A percentile compares a stretch with the other conserved stretches of the same genome.
phyloP scores from a whole-genome alignment of 495 filamentous ascomycete genomes.

The Aspergillus hancockii region DNA sequence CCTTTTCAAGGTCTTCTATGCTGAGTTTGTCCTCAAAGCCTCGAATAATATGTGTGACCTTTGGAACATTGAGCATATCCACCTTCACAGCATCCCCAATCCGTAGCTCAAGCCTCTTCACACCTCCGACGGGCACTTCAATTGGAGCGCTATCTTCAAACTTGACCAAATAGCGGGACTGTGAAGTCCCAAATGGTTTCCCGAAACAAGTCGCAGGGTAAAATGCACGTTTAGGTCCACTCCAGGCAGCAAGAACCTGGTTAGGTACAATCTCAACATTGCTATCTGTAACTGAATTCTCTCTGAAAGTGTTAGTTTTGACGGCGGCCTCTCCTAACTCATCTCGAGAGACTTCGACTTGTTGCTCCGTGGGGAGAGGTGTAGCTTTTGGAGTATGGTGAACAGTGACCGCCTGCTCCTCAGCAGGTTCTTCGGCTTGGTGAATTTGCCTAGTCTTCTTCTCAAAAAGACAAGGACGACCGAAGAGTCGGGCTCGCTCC shows the following conservation, averaged over 20 bases:
- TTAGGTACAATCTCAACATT: constrained; percentile 38
- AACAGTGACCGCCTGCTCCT: constrained; percentile 12
- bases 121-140: constrained; percentile 41
- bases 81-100: constrained; percentile 54
- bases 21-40: constrained; percentile 45
- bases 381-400: constrained; percentile 15
- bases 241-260: constrained; percentile 54
- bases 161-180: constrained; percentile 44
- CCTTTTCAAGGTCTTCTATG: constrained; percentile 32
- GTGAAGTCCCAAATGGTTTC: constrained; percentile 36
- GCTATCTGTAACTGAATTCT: constrained; percentile 1
- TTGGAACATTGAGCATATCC: constrained; percentile 47
- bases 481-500: constrained; percentile 19
- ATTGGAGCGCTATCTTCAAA: constrained; percentile 48
- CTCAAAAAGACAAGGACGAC: constrained; percentile 15
- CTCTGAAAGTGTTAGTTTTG: not conserved
- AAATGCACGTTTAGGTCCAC: constrained; percentile 48
- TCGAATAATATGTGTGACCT: constrained; percentile 47
- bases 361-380: constrained; percentile 1
- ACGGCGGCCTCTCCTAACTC: not conserved
- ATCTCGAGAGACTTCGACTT: not conserved
- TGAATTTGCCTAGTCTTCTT: constrained; percentile 15
- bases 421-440: constrained; percentile 2
- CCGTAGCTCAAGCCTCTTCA: constrained; percentile 51
- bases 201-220: constrained; percentile 54